Conservation (phyloP, 225 moss, liverwort and hornwort genomes). For the Neckera pumila region DNA sequence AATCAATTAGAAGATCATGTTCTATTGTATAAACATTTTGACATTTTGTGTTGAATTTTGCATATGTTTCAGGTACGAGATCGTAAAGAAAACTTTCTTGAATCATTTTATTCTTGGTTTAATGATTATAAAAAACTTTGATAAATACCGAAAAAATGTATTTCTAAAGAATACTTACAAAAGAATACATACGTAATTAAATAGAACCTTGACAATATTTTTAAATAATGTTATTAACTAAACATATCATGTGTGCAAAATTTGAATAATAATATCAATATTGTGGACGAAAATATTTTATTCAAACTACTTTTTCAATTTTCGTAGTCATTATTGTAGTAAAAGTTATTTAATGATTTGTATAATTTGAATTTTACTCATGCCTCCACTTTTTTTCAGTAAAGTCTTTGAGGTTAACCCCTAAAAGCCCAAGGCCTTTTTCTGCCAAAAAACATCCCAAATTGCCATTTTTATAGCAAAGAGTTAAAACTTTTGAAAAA, state of each 20-base stretch:
- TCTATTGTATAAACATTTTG: background rate
- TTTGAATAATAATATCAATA: too few relatives aligned
- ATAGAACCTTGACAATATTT: background rate
- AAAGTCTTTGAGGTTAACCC: background rate
- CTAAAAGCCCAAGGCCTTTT: too few relatives aligned
- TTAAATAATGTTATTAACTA: too few relatives aligned
- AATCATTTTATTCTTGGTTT: conserved; percentile 24
- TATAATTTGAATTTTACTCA: background rate
- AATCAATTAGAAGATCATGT: accelerated
- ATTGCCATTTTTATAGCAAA: too few relatives aligned
- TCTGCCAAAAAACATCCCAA: too few relatives aligned
- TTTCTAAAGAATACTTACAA: too few relatives aligned
- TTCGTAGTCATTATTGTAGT: background rate
- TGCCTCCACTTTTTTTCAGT: background rate
- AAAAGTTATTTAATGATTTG: background rate
- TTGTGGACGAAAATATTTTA: too few relatives aligned
- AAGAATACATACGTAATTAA: too few relatives aligned
- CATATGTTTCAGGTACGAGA: background rate
- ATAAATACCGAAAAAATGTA: accelerated
- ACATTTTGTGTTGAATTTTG: background rate
- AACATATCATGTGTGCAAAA: background rate
- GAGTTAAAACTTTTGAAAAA: too few relatives aligned
- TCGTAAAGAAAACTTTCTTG: background rate
- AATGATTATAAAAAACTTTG: background rate
- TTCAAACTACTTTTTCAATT: accelerated